These are phyloP conservation scores for Coemansia reversa DNA, from an alignment of 192 early-diverging fungal genomes.

Conservation along the genomic window DNA sequence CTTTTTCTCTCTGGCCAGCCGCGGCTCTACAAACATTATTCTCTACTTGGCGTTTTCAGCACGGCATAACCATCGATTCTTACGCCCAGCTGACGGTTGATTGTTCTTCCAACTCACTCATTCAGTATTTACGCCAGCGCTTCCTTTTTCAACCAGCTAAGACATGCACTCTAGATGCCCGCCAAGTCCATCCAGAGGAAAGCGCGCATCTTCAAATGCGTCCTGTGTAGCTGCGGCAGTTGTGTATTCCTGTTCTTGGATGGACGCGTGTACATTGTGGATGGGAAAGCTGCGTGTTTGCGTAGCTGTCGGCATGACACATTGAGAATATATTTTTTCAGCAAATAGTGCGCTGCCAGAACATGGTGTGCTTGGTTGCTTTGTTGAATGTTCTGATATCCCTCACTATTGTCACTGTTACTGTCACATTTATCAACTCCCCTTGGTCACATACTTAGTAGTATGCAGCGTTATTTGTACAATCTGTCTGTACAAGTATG, in stretches of 20 bases:
- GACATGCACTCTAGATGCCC: background rate
- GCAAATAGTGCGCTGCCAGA: no score
- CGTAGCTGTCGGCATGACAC: background rate
- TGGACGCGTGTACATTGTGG: background rate
- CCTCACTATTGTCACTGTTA: no score
- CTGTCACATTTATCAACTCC: no score
- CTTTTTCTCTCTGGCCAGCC: background rate
- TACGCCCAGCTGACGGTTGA: background rate
- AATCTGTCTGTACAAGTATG: no score
- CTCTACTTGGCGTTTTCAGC: background rate
- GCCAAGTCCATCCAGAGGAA: background rate
- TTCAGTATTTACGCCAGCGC: background rate
- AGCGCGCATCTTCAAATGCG: background rate
- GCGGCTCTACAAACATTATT: background rate
- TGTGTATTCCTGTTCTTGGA: conserved; percentile 1
- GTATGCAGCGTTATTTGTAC: no score
- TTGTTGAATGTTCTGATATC: no score
- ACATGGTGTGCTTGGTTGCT: no score
- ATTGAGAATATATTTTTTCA: background rate
- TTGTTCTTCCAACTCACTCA: background rate
- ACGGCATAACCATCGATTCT: background rate
- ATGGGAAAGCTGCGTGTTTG: background rate
- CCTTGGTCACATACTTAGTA: no score
- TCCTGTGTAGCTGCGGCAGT: background rate
- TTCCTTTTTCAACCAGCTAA: background rate